Evolutionary conservation across 805 yeast species (phyloP).

Genomic region (Candida argentea): DNA sequence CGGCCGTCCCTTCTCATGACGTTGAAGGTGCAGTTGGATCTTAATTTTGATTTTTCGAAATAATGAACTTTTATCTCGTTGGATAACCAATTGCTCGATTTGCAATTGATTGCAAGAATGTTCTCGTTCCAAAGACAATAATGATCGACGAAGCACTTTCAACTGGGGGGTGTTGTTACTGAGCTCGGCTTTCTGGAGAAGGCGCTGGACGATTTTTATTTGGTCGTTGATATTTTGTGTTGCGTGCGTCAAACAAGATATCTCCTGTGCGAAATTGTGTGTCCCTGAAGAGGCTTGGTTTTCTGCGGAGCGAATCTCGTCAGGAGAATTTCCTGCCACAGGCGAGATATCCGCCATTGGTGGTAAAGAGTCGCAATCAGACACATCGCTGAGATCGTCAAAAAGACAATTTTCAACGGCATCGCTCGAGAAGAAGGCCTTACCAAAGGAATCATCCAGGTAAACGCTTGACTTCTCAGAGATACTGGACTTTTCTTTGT

Average conservation of each 20-base stretch:
- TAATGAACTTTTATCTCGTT: constrained; percentile 70
- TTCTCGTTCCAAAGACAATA: constrained; percentile 57
- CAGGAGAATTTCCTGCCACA: constrained; percentile 2
- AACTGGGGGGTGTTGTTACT: constrained; percentile 68
- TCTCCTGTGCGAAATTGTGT: constrained; percentile 55
- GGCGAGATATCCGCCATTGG: constrained; percentile 5
- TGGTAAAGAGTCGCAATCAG: constrained; percentile 21
- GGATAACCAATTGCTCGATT: constrained; percentile 72
- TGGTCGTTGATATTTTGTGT: constrained; percentile 54
- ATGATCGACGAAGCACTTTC: constrained; percentile 58
- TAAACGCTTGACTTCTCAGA: constrained; percentile 2
- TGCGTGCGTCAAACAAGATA: constrained; percentile 45
- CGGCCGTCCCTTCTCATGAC: constrained; percentile 46
- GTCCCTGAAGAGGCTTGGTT: constrained; percentile 62
- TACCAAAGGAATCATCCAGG: constrained; percentile 17
- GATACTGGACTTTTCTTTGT: constrained; percentile 5
- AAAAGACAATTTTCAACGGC: constrained; percentile 7
- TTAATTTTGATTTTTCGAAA: constrained; percentile 52
- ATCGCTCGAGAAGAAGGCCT: constrained; percentile 21
- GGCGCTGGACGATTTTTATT: constrained; percentile 50
- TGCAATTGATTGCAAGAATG: constrained; percentile 64
- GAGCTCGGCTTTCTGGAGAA: constrained; percentile 72
- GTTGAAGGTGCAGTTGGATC: constrained; percentile 45
- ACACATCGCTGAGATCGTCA: constrained; percentile 25
- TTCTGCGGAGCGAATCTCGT: constrained; percentile 19